Evolutionary conservation across 768 basidiomycete species (phyloP).

Genomic region (Rhizopogon vinicolor): DNA sequence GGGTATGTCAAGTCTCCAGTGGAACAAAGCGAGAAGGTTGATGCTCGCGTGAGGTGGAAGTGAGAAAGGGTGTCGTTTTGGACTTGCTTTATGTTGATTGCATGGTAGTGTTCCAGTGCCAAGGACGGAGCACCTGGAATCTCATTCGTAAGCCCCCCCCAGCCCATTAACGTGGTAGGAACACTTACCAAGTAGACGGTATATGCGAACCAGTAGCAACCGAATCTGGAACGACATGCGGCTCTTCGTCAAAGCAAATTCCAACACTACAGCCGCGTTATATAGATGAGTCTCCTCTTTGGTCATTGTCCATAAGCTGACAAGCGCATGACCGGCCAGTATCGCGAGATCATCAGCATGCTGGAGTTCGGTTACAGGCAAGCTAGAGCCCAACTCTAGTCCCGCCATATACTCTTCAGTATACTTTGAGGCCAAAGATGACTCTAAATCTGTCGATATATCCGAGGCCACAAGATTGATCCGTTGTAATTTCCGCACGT

Average conservation of each 20-base stretch:
- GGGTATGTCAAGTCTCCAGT: conserved; percentile 72
- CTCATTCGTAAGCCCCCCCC: not conserved
- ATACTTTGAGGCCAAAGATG: conserved; percentile 45
- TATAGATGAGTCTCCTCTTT: conserved; percentile 55
- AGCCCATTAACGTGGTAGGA: not conserved
- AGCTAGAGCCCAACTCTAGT: conserved; percentile 58
- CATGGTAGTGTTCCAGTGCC: conserved; percentile 75
- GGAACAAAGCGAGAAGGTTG: conserved; percentile 74
- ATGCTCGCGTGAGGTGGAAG: conserved; percentile 69
- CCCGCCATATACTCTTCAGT: conserved; percentile 60
- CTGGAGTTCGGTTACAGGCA: conserved; percentile 77
- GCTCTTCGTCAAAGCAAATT: conserved; percentile 68
- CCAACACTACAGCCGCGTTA: conserved; percentile 61
- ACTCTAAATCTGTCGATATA: conserved; percentile 55
- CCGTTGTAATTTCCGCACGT: conserved; percentile 71
- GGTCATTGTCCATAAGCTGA: conserved; percentile 58
- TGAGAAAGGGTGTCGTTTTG: conserved; percentile 90
- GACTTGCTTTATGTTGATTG: conserved; percentile 76
- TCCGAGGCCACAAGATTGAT: conserved; percentile 47
- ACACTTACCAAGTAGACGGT: conserved; percentile 69
- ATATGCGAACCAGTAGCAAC: conserved; percentile 73
- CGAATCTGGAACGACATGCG: conserved; percentile 77
- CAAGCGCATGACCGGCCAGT: conserved; percentile 63
- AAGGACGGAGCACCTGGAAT: conserved; percentile 62
- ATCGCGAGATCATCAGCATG: conserved; percentile 83